Evolutionary conservation across 2,329 filamentous ascomycete species (phyloP).

Genomic region (Neonectria sp.): DNA sequence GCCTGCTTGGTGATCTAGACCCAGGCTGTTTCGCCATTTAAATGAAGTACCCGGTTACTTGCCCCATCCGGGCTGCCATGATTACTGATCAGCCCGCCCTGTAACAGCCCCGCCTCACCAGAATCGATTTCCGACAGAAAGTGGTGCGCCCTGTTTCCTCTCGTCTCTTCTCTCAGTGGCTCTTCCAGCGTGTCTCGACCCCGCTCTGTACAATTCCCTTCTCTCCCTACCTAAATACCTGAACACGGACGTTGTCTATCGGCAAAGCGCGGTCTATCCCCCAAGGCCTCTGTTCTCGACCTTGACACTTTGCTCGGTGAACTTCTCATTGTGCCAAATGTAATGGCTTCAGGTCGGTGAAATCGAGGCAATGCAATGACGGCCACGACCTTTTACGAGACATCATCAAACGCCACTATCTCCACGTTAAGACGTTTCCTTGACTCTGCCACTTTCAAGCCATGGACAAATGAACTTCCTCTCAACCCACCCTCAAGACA

Average conservation of each 20-base stretch:
- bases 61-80: background rate
- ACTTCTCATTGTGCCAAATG: background rate
- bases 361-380: conserved; percentile 12
- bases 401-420: conserved; percentile 15
- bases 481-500: background rate
- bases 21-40: background rate
- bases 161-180: background rate
- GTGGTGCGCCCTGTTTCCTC: background rate
- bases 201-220: background rate
- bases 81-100: conserved; percentile 2
- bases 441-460: conserved; percentile 5
- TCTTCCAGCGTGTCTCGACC: background rate
- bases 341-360: background rate
- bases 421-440: background rate
- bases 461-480: background rate
- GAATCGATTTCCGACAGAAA: background rate
- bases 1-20: background rate
- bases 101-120: conserved; percentile 2
- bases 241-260: too few relatives aligned
- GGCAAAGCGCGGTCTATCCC: background rate
- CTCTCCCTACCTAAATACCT: background rate
- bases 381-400: conserved; percentile 12
- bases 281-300: background rate
- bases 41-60: background rate
- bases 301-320: background rate